Evolutionary conservation across 805 yeast species (phyloP), one percentile per base, ranked within the genome.

Genomic region (Hanseniaspora taiwanica): DNA sequence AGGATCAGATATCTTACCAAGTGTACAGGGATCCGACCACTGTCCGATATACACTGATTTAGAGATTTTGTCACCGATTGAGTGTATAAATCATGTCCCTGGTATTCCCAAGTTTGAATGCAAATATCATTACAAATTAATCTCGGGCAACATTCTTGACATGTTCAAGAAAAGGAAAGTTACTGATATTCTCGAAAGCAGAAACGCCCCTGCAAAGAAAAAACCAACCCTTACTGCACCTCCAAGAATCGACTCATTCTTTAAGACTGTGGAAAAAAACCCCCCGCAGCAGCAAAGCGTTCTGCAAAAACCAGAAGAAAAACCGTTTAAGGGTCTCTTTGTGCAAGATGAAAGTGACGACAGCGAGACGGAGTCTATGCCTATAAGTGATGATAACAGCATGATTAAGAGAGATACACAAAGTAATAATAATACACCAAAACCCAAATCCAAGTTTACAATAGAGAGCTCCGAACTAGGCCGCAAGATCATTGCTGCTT

Each of bases 11-110:
- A 81, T 82, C n/a, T 69, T 81, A 70, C 78, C 85, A 0, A 67
- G 67, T 35, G 50, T 87, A 1, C 63, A 71, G 55, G 98, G 98
- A 0, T 84, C 96, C 0, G 98, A 89, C 56, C 98, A 89, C 59
- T 89, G 97, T 57, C 98, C 98, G 0, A 74, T 85, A 0, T 85
- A 57, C 52, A 68, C 85, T 1, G 96, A 85, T 55, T 52, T 86
- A 35, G 60, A 63, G 29, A 40, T n/a, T n/a, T n/a, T 56, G 6
- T 36, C 37, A 1, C 31, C 32, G 0, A 27, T 47, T 34, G 40
- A 35, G 18, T 35, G 16, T 8, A 21, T 32, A 4, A 16, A 21
- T 2, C 23, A 27, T 10, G 31, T 25, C 17, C 19, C 21, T 14
- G 1, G 9, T 1, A 23, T 46, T 5, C 68, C 72, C 13, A 63